phyloP scores from a whole-genome alignment of 768 basidiomycete genomes.

The Lactarius hatsudake region DNA sequence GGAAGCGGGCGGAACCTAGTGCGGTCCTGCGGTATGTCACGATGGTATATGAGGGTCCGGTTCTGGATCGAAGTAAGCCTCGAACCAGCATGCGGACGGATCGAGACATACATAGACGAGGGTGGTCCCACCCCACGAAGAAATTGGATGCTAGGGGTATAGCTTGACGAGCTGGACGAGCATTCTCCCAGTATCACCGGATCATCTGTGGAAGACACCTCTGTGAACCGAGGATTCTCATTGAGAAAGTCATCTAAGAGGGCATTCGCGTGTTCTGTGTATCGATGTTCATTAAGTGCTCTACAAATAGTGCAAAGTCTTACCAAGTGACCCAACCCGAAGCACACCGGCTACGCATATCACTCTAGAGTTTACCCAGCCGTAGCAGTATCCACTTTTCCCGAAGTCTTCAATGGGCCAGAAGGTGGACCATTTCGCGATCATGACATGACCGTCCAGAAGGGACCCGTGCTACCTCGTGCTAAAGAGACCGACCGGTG shows the following conservation, averaged over 20 bases:
- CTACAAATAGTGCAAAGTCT: not conserved
- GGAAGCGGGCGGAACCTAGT: slow-evolving; percentile 24
- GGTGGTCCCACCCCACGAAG: slow-evolving; percentile 3
- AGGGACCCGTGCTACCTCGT: not conserved
- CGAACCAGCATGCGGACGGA: not conserved
- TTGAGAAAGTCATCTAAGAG: slow-evolving; percentile 17
- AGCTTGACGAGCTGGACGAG: slow-evolving; percentile 2
- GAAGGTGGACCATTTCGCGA: slow-evolving; percentile 17
- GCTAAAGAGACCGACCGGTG: not conserved
- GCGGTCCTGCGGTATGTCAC: slow-evolving; percentile 24
- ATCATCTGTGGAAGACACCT: slow-evolving; percentile 20
- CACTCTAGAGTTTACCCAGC: slow-evolving; percentile 21
- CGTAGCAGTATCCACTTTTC: slow-evolving; percentile 23
- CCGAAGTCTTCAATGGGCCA: slow-evolving; percentile 26
- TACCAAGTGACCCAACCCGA: slow-evolving; percentile 14
- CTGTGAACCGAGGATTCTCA: slow-evolving; percentile 20
- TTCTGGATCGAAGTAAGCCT: slow-evolving; percentile 15
- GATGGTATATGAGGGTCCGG: not conserved
- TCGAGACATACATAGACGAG: slow-evolving; percentile 1
- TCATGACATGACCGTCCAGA: slow-evolving; percentile 20
- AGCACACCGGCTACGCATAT: slow-evolving; percentile 25
- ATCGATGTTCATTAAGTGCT: not conserved
- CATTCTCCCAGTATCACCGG: slow-evolving; percentile 22
- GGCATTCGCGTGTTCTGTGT: slow-evolving; percentile 15
- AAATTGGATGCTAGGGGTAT: slow-evolving; percentile 11